Conservation (phyloP, 768 basidiomycete genomes). For the Pisolithus sp. region DNA sequence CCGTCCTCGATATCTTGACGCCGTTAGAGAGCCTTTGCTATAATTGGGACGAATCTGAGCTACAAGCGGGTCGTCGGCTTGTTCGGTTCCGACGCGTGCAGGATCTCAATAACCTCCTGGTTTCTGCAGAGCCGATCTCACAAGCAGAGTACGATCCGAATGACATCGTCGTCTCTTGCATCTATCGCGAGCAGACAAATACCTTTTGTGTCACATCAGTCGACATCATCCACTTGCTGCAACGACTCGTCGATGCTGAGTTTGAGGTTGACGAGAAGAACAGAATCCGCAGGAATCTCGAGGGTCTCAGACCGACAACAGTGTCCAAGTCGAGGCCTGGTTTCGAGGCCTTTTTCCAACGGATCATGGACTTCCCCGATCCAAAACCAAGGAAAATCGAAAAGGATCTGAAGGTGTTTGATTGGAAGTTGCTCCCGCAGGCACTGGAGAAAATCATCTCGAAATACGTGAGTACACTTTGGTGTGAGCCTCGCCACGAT, state of each 20-base stretch:
- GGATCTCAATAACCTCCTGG: constrained; percentile 68
- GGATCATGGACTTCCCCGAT: constrained; percentile 92
- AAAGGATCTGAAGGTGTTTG: constrained; percentile 89
- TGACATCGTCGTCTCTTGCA: constrained; percentile 89
- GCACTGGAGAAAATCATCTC: constrained; percentile 75
- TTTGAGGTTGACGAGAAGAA: constrained; percentile 97
- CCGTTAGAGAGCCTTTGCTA: constrained; percentile 49
- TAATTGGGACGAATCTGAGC: constrained; percentile 62
- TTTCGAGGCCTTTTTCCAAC: constrained; percentile 84
- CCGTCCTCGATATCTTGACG: constrained; percentile 55
- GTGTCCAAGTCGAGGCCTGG: constrained; percentile 81
- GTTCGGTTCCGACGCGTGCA: constrained; percentile 80
- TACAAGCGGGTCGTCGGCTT: constrained; percentile 66
- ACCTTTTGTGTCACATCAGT: constrained; percentile 89
- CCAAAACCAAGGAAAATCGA: constrained; percentile 96
- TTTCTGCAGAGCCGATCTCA: constrained; percentile 69
- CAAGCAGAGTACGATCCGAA: constrained; percentile 68
- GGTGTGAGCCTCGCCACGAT: not conserved
- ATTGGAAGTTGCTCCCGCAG: constrained; percentile 63
- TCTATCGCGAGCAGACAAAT: constrained; percentile 73
- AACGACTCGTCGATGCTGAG: constrained; percentile 61
- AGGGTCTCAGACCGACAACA: constrained; percentile 86
- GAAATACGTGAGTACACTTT: constrained; percentile 63
- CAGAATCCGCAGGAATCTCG: constrained; percentile 87
- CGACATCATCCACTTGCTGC: constrained; percentile 90